Conservation (phyloP, 352 stramenopile genomes). For the Phytophthora chlamydospora region DNA sequence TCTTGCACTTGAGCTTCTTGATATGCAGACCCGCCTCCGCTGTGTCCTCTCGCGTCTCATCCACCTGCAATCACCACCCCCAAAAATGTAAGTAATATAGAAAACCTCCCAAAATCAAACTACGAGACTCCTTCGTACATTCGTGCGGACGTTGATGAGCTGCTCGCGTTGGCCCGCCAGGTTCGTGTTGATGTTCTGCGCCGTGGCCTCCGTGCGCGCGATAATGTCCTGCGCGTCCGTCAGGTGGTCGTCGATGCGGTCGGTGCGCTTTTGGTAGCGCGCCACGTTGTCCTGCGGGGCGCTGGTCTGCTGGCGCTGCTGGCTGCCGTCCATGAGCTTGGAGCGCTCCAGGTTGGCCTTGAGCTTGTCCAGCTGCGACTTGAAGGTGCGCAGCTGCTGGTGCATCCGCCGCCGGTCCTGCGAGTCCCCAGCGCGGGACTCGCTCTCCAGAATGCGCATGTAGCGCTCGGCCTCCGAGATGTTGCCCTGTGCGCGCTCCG, state of each 20-base stretch:
- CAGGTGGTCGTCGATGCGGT: conserved; percentile 75
- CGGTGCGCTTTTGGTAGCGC: conserved; percentile 74
- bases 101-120: neutral
- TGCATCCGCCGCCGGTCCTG: conserved; percentile 87
- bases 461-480: conserved; percentile 84
- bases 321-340: conserved; percentile 75
- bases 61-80: conserved; percentile 42
- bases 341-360: conserved; percentile 82
- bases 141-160: conserved; percentile 75
- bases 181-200: conserved; percentile 74
- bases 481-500: conserved; percentile 64
- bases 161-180: conserved; percentile 73
- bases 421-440: conserved; percentile 76
- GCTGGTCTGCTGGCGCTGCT: conserved; percentile 61
- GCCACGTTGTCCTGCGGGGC: conserved; percentile 71
- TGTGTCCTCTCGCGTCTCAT: conserved; percentile 75
- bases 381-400: conserved; percentile 82
- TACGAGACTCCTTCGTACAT: too few species aligned
- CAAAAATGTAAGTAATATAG: conserved; percentile 3
- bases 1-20: conserved; percentile 85
- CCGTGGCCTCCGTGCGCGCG: conserved; percentile 68
- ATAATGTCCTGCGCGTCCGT: conserved; percentile 74
- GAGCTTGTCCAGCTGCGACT: conserved; percentile 88
- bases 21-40: conserved; percentile 71
- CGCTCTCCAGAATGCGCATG: conserved; percentile 85